Base-by-base conservation (phyloP, 2,329 filamentous ascomycete genomes). In the Fonsecaea erecta region DNA sequence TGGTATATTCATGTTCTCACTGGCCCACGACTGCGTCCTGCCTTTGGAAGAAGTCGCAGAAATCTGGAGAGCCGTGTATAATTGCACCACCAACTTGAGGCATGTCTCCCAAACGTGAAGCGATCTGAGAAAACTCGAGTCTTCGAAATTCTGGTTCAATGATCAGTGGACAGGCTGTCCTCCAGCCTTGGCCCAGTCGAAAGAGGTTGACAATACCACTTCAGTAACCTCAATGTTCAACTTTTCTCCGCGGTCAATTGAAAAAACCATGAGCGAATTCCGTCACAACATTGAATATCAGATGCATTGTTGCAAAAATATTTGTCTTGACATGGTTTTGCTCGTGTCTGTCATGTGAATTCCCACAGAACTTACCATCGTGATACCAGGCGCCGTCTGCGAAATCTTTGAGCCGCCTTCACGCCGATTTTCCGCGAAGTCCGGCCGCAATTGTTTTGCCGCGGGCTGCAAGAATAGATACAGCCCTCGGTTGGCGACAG, bases 391-490 rank as follows among this genome's bases (percentile, higher is more conserved):
- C 26, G 12, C 51, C 3, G 51, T 32, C 5, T 52, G 26, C 51
- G 26, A 53, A n/a, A 53, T 53, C 51, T 34, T 53, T 53, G 51
- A 32, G 51, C 51, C 14, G 24, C 51, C 8, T 30, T n/a, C 2
- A 8, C 30, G 51, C 14, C 51, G 8, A 32, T 32, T 53, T 32
- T 32, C 26, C 30, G 30, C 12, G 30, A 12, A 4, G 14, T 30
- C 11, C 9, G 51, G 51, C 26, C 8, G 51, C 26, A 18, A n/a
- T 32, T 53, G 26, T 53, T 53, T 32, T 53, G 5, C 51, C 51
- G 26, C 18, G 1, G 18, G 24, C 14, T 32, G 51, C 11, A 7
- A 53, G n/a, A 2, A 32, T 30, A n/a, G 9, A 3, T 3, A 28
- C 11, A 14, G 16, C 24, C 14, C n/a, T 32, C 16, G 7, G 3